A percentile compares a stretch with the other conserved stretches of the same genome.
Conservation (phyloP, 2,329 filamentous ascomycete genomes). For the Beauveria brongniartii region DNA sequence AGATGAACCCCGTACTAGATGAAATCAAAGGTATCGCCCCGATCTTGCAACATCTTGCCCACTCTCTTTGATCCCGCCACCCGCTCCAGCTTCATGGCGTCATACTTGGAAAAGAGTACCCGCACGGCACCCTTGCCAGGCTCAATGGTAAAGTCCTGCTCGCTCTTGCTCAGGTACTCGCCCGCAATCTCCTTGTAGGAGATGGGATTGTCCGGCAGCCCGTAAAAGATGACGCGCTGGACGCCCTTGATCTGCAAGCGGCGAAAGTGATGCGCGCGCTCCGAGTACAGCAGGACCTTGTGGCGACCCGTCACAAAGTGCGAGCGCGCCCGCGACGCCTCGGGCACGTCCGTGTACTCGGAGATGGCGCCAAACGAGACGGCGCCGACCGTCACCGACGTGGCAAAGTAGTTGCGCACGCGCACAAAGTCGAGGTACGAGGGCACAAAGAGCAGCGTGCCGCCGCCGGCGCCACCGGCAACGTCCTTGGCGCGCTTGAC, state of each 20-base stretch:
- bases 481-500: constrained; percentile 55
- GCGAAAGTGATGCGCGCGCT: constrained; percentile 93
- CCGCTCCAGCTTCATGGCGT: constrained; percentile 80
- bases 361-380: constrained; percentile 67
- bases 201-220: constrained; percentile 75
- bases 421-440: constrained; percentile 94
- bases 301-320: constrained; percentile 82
- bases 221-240: constrained; percentile 79
- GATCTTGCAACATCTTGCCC: constrained; percentile 74
- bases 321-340: constrained; percentile 75
- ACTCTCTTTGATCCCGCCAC: constrained; percentile 76
- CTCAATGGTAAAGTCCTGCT: constrained; percentile 46
- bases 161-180: constrained; percentile 54
- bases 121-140: constrained; percentile 52
- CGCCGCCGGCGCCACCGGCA: constrained; percentile 26
- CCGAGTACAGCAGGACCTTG: constrained; percentile 80
- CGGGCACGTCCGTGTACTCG: constrained; percentile 74
- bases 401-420: constrained; percentile 85
- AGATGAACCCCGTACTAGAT: constrained; percentile 42
- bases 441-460: constrained; percentile 82
- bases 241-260: constrained; percentile 79
- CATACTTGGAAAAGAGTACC: constrained; percentile 78
- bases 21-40: constrained; percentile 92
- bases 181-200: constrained; percentile 74
- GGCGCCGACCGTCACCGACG: constrained; percentile 45